Evolutionary conservation across 371 early-diverging fungal genomes (phyloP), one percentile per base, ranked within the genome.

Genomic region (Syncephalis fuscata): DNA sequence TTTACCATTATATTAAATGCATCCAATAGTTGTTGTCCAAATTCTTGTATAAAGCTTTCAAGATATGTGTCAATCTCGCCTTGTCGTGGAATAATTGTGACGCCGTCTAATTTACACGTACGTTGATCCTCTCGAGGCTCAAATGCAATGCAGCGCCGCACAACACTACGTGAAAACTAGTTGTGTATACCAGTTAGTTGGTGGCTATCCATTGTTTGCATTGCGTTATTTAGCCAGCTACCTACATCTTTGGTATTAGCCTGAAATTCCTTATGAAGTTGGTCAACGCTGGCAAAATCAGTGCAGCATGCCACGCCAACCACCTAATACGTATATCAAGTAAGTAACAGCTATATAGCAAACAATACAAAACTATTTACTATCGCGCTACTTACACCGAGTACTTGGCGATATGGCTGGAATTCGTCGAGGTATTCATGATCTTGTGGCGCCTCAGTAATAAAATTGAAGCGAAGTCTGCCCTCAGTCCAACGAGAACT

Each of bases 231-330:
- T n/a, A n/a, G n/a, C n/a, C n/a, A n/a, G n/a, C n/a, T 11, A 27
- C 55, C n/a, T 63, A 85, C 86, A 65, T 78, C 67, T 51, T 70
- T 62, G 7, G 76, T 55, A 23, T 72, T 70, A 37, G 68, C 62
- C 20, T 71, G 73, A 56, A 84, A 85, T 39, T 70, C 63, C 39
- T 66, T 62, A 51, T 69, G 65, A 7, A 78, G 78, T 58, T 82
- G 74, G 11, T 63, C 59, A 27, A 88, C 55, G 53, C 73, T 68
- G 38, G 72, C 64, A 73, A 73, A 78, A 53, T 82, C 81, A 55
- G 72, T 70, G 57, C 88, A 85, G 55, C 84, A 76, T 79, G 82
- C 78, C 40, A 85, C 82, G 40, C 85, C 86, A 63, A 84, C 77
- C 19, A 84, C 80, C 84, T 80, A 54, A 10, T 17, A 43, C 25